phyloP scores from a whole-genome alignment of 768 basidiomycete genomes.

The Hydnomerulius pinastri region DNA sequence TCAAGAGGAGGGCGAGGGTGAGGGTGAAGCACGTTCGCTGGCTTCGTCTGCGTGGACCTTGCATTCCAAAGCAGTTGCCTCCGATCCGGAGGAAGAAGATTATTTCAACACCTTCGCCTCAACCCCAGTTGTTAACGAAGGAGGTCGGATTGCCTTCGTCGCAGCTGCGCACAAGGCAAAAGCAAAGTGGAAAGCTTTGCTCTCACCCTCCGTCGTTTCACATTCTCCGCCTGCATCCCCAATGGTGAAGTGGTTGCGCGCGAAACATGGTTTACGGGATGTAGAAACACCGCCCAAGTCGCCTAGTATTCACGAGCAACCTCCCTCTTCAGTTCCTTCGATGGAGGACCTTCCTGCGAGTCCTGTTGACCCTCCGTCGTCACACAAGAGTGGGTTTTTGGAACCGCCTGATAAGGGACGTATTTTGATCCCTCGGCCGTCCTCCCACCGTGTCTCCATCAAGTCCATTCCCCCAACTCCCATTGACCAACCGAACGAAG shows the following conservation, averaged over 20 bases:
- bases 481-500: slow-evolving; percentile 39
- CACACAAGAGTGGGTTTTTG: slow-evolving; percentile 13
- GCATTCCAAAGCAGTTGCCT: slow-evolving; percentile 36
- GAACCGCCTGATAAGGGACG: slow-evolving; percentile 21
- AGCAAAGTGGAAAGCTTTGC: slow-evolving; percentile 51
- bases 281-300: slow-evolving; percentile 15
- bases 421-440: slow-evolving; percentile 23
- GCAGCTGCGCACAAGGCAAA: slow-evolving; percentile 56
- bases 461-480: slow-evolving; percentile 32
- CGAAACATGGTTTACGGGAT: slow-evolving; percentile 23
- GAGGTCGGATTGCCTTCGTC: slow-evolving; percentile 40
- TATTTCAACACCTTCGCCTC: slow-evolving; percentile 31
- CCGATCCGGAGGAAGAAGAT: slow-evolving; percentile 46
- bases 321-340: slow-evolving; percentile 25
- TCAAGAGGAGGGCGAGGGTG: slow-evolving; percentile 43
- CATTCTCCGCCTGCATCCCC: slow-evolving; percentile 30
- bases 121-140: slow-evolving; percentile 31
- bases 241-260: slow-evolving; percentile 31
- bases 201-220: slow-evolving; percentile 37
- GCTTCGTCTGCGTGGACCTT: slow-evolving; percentile 53
- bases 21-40: slow-evolving; percentile 51
- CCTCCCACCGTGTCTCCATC: slow-evolving; percentile 30
- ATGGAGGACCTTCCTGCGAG: slow-evolving; percentile 25
- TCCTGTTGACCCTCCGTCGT: slow-evolving; percentile 15
- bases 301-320: slow-evolving; percentile 26